A percentile compares a stretch with the other conserved stretches of the same genome.
Evolutionary conservation across 768 basidiomycete genomes (phyloP).

Genomic region (Exidia glandulosa): DNA sequence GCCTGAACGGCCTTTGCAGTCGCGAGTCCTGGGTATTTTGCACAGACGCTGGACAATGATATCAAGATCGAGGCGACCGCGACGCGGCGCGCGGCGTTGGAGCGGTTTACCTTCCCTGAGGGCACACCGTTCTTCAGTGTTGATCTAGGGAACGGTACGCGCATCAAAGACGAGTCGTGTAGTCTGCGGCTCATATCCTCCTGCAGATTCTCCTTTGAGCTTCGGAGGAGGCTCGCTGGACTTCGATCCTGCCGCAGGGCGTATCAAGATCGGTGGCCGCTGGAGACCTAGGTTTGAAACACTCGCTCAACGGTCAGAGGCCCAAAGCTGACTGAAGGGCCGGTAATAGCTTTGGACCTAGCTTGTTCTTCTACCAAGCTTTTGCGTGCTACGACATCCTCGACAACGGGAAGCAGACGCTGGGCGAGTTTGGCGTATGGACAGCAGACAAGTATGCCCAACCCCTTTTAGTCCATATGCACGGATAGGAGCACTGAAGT

Average conservation of each 20-base stretch:
- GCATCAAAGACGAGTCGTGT: conserved; percentile 19
- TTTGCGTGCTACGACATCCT: conserved; percentile 62
- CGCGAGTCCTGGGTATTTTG: conserved; percentile 59
- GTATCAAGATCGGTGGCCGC: conserved; percentile 48
- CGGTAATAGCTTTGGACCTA: conserved; percentile 51
- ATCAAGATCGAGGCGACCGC: conserved; percentile 64
- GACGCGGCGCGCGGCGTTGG: conserved; percentile 55
- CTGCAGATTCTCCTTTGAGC: conserved; percentile 9
- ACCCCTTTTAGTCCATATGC: not conserved
- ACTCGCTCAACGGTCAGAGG: no score
- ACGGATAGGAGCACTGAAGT: conserved; percentile 30
- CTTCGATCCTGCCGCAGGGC: conserved; percentile 45
- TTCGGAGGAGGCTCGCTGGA: conserved; percentile 52
- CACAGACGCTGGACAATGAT: conserved; percentile 51
- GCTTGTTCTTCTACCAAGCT: conserved; percentile 46
- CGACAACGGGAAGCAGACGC: conserved; percentile 49
- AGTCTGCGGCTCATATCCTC: not conserved
- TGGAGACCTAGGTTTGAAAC: conserved; percentile 52
- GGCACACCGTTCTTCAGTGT: conserved; percentile 51
- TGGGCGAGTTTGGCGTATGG: conserved; percentile 61
- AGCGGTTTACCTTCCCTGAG: conserved; percentile 57
- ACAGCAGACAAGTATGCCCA: conserved; percentile 33
- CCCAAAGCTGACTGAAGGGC: not conserved
- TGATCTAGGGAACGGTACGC: conserved; percentile 53
- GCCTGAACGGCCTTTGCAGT: conserved; percentile 23